Conservation (phyloP, 169 alveolate genomes). For the Plasmodium vivax region DNA sequence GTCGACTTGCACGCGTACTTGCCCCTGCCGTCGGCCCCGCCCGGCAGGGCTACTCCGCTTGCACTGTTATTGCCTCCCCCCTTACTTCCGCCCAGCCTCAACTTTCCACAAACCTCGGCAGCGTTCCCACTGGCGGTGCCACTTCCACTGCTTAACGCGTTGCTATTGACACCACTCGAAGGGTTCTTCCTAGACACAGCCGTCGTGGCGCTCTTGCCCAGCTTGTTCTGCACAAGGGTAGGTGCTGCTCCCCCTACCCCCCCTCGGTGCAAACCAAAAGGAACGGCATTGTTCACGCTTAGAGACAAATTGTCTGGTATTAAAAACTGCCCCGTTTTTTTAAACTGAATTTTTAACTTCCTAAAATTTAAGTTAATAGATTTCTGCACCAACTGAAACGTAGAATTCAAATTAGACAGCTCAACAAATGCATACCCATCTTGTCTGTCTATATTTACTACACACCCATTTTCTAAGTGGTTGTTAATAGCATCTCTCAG, state of each 20-base stretch:
- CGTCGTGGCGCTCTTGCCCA: neutral
- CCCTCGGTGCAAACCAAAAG: slow-evolving; percentile 2
- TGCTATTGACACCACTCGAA: neutral
- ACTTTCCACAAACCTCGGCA: neutral
- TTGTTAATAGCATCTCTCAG: slow-evolving; percentile 60
- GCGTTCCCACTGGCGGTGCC: neutral
- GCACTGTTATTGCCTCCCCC: neutral
- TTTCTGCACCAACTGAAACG: slow-evolving; percentile 64
- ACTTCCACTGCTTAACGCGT: neutral
- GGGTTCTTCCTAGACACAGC: neutral
- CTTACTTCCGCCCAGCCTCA: neutral
- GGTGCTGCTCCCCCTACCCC: neutral
- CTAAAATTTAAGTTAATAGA: slow-evolving; percentile 55
- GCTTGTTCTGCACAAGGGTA: neutral
- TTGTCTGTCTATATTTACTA: slow-evolving; percentile 71
- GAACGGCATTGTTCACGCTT: neutral
- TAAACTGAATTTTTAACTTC: slow-evolving; percentile 68
- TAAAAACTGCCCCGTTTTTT: slow-evolving; percentile 71
- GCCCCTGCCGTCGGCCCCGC: neutral
- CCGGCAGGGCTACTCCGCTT: neutral
- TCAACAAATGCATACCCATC: slow-evolving; percentile 75
- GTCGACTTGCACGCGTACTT: slow-evolving; percentile 4
- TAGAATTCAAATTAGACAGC: slow-evolving; percentile 47
- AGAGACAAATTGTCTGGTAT: slow-evolving; percentile 61
- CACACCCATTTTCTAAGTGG: slow-evolving; percentile 59